phyloP scores from a whole-genome alignment of 73 alveolate species.

The Paramecium bursaria region DNA sequence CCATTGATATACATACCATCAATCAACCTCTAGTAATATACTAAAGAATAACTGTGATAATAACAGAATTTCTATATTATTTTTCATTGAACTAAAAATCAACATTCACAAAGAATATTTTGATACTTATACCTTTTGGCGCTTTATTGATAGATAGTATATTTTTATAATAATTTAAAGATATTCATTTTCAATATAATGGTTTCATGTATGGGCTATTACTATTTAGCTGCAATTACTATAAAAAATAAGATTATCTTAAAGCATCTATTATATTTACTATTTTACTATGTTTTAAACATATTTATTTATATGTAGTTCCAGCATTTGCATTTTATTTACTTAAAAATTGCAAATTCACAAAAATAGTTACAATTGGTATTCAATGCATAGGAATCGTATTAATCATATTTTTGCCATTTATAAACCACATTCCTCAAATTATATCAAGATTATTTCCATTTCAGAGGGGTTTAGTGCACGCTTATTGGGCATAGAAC shows the following conservation, averaged over 20 bases:
- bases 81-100: slow-evolving; percentile 70
- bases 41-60: slow-evolving; percentile 85
- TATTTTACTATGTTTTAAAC: slow-evolving; percentile 81
- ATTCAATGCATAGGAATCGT: slow-evolving; percentile 62
- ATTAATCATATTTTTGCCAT: slow-evolving; percentile 78
- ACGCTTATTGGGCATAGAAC: slow-evolving; percentile 93
- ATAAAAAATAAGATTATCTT: slow-evolving; percentile 67
- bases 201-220: slow-evolving; percentile 82
- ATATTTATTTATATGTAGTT: slow-evolving; percentile 72
- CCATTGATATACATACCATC: slow-evolving; percentile 73
- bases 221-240: slow-evolving; percentile 26
- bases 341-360: slow-evolving; percentile 71
- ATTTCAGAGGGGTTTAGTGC: slow-evolving; percentile 87
- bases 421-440: slow-evolving; percentile 76
- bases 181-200: slow-evolving; percentile 90
- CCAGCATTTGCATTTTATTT: slow-evolving; percentile 82
- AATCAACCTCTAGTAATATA: slow-evolving; percentile 69
- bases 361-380: slow-evolving; percentile 70
- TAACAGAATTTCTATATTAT: slow-evolving; percentile 82
- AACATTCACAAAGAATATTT: slow-evolving; percentile 41
- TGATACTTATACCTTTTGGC: slow-evolving; percentile 72
- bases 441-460: slow-evolving; percentile 87
- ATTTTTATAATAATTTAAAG: not conserved
- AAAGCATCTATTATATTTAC: slow-evolving; percentile 78
- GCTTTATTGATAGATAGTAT: slow-evolving; percentile 81